Evolutionary conservation across 164 flowering plant genomes (phyloP).

Genomic region (Aristolochia contorta): DNA sequence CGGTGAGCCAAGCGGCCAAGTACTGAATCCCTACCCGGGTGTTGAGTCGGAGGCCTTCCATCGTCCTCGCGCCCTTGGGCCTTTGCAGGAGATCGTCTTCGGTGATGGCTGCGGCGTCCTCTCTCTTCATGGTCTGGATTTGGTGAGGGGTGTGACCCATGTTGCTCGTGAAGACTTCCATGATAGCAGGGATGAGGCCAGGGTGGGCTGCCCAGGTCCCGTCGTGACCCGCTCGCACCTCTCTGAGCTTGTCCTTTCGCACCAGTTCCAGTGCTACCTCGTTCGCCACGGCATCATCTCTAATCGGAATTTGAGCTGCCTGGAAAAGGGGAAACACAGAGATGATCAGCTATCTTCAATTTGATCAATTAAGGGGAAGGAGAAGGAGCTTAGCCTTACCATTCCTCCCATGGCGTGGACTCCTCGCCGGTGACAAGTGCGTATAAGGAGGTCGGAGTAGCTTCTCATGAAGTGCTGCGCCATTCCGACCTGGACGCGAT

Average conservation of each 20-base stretch:
- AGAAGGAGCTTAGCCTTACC: conserved; percentile 28
- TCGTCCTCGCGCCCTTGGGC: conserved; percentile 62
- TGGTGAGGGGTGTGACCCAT: conserved; percentile 57
- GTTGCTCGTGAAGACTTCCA: conserved; percentile 60
- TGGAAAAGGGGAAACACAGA: conserved; percentile 17
- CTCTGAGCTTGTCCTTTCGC: conserved; percentile 74
- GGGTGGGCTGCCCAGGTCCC: conserved; percentile 99
- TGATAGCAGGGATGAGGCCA: conserved; percentile 62
- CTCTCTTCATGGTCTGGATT: conserved; percentile 48
- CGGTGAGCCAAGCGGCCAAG: conserved; percentile 84
- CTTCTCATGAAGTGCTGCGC: conserved; percentile 76
- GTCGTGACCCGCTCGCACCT: conserved; percentile 84
- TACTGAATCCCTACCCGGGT: conserved; percentile 87
- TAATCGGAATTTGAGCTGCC: conserved; percentile 96
- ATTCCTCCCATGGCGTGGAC: conserved; percentile 98
- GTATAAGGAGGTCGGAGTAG: conserved; percentile 81
- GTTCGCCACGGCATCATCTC: conserved; percentile 78
- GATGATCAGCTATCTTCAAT: background rate
- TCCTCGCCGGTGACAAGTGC: conserved; percentile 82
- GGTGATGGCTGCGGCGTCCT: conserved; percentile 47
- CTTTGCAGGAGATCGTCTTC: conserved; percentile 64
- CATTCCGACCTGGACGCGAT: conserved; percentile 82
- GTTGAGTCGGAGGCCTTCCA: conserved; percentile 82
- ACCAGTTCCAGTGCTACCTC: conserved; percentile 73
- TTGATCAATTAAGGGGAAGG: background rate